These are phyloP conservation scores for Scytalidium lignicola DNA, from an alignment of 2,329 filamentous ascomycete genomes.

Conservation along the genomic window DNA sequence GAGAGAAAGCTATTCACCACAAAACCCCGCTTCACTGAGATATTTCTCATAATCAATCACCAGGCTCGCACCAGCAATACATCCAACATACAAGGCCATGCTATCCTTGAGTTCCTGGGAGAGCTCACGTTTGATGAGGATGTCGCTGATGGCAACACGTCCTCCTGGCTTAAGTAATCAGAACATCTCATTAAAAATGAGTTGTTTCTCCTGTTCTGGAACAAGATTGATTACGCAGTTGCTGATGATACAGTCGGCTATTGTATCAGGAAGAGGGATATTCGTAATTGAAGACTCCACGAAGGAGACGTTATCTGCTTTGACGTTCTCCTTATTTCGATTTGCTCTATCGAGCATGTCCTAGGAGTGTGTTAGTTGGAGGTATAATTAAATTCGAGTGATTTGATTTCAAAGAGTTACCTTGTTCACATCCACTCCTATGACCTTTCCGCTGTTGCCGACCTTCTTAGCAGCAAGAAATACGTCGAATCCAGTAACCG, in stretches of 20 bases:
- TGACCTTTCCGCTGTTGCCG: conserved; percentile 40
- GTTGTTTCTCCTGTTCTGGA: conserved; percentile 43
- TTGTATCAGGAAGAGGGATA: conserved; percentile 37
- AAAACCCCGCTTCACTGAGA: conserved; percentile 45
- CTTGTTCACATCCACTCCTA: conserved; percentile 58
- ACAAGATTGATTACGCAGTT: conserved; percentile 62
- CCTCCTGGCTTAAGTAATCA: conserved; percentile 53
- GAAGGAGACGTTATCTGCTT: conserved; percentile 43
- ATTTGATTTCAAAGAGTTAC: conserved; percentile 29
- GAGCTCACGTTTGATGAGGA: conserved; percentile 46
- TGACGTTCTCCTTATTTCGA: conserved; percentile 35
- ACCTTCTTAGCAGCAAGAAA: conserved; percentile 49
- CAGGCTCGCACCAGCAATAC: conserved; percentile 51
- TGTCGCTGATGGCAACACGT: conserved; percentile 54
- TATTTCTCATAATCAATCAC: conserved; percentile 47
- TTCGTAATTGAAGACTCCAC: conserved; percentile 45
- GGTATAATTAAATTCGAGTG: neutral
- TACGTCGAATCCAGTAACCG: conserved; percentile 53
- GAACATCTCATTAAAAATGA: conserved; percentile 52
- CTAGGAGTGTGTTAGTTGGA: conserved; percentile 26
- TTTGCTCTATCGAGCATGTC: conserved; percentile 50
- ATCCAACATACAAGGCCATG: conserved; percentile 53
- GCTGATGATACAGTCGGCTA: conserved; percentile 52
- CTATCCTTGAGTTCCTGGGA: conserved; percentile 41
- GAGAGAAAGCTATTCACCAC: conserved; percentile 30